Percentiles rank a stretch among this genome's conserved stretches.
Conservation (phyloP, 2,329 filamentous ascomycete species). For the Tetracladium maxilliforme region DNA sequence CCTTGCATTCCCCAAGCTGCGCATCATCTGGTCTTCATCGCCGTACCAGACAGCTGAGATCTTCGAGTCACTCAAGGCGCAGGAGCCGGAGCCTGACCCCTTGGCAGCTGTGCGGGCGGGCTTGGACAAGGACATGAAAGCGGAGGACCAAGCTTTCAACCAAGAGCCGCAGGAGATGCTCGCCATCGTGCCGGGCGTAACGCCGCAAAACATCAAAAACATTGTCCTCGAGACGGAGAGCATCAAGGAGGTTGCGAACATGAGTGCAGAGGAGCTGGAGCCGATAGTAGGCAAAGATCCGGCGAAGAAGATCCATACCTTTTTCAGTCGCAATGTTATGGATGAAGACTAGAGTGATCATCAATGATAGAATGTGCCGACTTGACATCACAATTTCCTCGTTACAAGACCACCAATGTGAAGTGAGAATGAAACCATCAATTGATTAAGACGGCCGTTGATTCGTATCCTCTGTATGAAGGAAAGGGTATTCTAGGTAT, state of each 20-base stretch:
- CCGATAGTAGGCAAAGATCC: slow-evolving; percentile 65
- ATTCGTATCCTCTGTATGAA: no score
- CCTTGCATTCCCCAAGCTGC: slow-evolving; percentile 75
- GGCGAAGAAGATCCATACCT: slow-evolving; percentile 60
- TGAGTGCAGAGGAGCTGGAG: slow-evolving; percentile 58
- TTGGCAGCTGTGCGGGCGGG: slow-evolving; percentile 74
- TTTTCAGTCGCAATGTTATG: slow-evolving; percentile 46
- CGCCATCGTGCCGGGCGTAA: slow-evolving; percentile 69
- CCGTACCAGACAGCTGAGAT: slow-evolving; percentile 97
- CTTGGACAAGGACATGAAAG: slow-evolving; percentile 46
- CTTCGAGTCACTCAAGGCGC: slow-evolving; percentile 83
- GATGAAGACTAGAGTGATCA: not conserved
- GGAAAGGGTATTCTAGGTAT: no score
- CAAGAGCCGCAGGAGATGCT: slow-evolving; percentile 85
- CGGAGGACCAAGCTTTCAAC: slow-evolving; percentile 62
- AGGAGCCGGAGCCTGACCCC: slow-evolving; percentile 81
- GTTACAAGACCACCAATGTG: no score
- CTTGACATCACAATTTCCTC: no score
- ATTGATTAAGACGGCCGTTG: no score
- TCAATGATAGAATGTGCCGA: no score
- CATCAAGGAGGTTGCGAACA: slow-evolving; percentile 73
- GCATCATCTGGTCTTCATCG: slow-evolving; percentile 85
- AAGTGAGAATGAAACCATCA: no score
- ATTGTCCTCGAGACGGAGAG: slow-evolving; percentile 61
- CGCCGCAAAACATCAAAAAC: slow-evolving; percentile 59